These are phyloP conservation scores for Cyclostephanos tholiformis DNA, from an alignment of 108 stramenopile species.

Conservation along the genomic window DNA sequence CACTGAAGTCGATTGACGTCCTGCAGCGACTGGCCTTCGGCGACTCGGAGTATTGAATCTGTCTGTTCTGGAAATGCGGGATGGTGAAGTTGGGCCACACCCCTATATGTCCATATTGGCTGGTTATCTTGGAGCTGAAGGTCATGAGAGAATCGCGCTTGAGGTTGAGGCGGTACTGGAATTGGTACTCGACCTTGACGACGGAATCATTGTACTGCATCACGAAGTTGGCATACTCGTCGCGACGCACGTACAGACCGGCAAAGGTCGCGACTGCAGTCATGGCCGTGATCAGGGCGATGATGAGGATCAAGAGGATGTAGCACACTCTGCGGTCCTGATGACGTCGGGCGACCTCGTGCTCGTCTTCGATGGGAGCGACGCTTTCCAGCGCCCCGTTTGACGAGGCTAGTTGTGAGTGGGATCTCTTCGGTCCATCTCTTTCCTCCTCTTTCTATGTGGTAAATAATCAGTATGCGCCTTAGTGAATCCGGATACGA, in stretches of 20 bases:
- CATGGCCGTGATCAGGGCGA: constrained; percentile 39
- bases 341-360: neutral
- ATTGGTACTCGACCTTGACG: constrained; percentile 45
- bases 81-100: constrained; percentile 65
- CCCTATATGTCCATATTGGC: constrained; percentile 30
- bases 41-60: constrained; percentile 34
- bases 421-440: too few relatives aligned
- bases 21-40: constrained; percentile 51
- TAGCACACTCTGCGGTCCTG: constrained; percentile 34
- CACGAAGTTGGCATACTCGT: constrained; percentile 36
- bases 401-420: too few relatives aligned
- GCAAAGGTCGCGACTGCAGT: constrained; percentile 29
- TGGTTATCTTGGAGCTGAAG: constrained; percentile 52
- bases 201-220: constrained; percentile 43
- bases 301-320: constrained; percentile 28
- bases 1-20: constrained; percentile 35
- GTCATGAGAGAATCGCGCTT: constrained; percentile 42
- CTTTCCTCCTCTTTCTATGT: too few relatives aligned
- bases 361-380: neutral
- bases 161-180: constrained; percentile 45
- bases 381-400: neutral
- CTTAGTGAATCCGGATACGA: too few relatives aligned
- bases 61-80: constrained; percentile 54
- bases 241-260: constrained; percentile 20
- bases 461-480: too few relatives aligned